phyloP scores from a whole-genome alignment of 177 flowering plant genomes.

The Vitis hybrid region DNA sequence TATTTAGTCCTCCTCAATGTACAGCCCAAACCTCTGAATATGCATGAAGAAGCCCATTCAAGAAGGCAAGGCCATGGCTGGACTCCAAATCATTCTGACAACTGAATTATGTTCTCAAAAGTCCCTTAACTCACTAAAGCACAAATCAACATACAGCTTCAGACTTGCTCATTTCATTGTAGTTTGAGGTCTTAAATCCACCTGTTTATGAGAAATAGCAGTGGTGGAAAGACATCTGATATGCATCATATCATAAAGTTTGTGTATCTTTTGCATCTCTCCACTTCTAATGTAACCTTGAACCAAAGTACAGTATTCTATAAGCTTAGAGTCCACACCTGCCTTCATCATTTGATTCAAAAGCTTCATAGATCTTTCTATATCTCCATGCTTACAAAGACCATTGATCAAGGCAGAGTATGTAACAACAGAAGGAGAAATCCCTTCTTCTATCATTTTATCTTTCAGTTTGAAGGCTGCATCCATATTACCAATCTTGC shows the following conservation, averaged over 20 bases:
- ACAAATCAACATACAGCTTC: conserved; percentile 4
- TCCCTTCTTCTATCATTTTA: conserved; percentile 56
- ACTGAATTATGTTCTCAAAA: background rate
- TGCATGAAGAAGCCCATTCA: background rate
- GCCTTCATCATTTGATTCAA: conserved; percentile 40
- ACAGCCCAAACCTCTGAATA: background rate
- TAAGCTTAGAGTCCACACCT: conserved; percentile 22
- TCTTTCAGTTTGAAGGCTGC: conserved; percentile 56
- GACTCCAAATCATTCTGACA: background rate
- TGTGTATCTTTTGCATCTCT: conserved; percentile 24
- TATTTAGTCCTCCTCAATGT: background rate
- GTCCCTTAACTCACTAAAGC: background rate
- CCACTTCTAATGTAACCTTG: conserved; percentile 25
- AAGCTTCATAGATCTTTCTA: conserved; percentile 27
- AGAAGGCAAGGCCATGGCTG: background rate
- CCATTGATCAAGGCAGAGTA: conserved; percentile 50
- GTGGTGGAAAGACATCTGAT: conserved; percentile 15
- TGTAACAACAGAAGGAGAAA: conserved; percentile 48
- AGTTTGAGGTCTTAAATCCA: background rate
- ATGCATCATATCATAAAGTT: conserved; percentile 25
- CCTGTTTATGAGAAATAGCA: conserved; percentile 7
- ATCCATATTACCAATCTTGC: conserved; percentile 38
- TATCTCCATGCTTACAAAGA: conserved; percentile 39
- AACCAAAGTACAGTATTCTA: conserved; percentile 23
- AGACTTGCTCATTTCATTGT: conserved; percentile 1